Base-by-base conservation (phyloP, 2,329 filamentous ascomycete genomes). In the Graphium sp. region DNA sequence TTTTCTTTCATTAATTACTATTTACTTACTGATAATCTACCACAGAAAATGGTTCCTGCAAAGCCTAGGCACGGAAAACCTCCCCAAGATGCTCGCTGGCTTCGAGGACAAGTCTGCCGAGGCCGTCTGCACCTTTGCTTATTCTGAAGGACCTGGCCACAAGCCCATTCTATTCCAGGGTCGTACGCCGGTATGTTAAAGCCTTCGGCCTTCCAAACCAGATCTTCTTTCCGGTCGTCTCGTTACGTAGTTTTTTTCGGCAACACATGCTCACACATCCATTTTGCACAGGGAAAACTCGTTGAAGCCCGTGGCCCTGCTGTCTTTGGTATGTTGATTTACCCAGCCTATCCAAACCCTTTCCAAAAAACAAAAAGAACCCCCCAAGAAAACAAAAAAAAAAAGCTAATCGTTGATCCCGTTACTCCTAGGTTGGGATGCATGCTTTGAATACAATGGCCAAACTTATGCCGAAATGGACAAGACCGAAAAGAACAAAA, bases 381-480 rank as follows among this genome's bases (percentile, higher is more conserved):
- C n/a, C n/a, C n/a, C n/a, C n/a, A n/a, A n/a, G n/a, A n/a, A n/a
- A n/a, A n/a, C n/a, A n/a, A 14, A 30, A n/a, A 17, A n/a, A 29
- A 18, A 14, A 30, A 24, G 18, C 32, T 39, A 14, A 40, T 9
- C 20, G 18, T 12, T 18, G 10, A 6, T 7, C 7, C 5, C 3
- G 26, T 8, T 18, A 6, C 3, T 26, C 16, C n/a, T 37, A 92
- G 85, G 87, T 25, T 98, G 89, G 89, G 89, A 98, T 50, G 73
- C 89, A 3, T 77, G 92, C 38, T 98, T 98, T 43, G 89, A 98
- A 55, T 87, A 91, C 41, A 67, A 91, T 38, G 85, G 85, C 23
- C 60, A 82, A 54, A 98, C 89, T 58, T 71, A 92, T 48, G 89
- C 89, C 17, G 89, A 98, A 58, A 98, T 98, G 89, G 78, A 83